These are phyloP conservation scores for Calonectria pseudoreteaudii DNA, from an alignment of 2,329 filamentous ascomycete species.

Conservation along the genomic window DNA sequence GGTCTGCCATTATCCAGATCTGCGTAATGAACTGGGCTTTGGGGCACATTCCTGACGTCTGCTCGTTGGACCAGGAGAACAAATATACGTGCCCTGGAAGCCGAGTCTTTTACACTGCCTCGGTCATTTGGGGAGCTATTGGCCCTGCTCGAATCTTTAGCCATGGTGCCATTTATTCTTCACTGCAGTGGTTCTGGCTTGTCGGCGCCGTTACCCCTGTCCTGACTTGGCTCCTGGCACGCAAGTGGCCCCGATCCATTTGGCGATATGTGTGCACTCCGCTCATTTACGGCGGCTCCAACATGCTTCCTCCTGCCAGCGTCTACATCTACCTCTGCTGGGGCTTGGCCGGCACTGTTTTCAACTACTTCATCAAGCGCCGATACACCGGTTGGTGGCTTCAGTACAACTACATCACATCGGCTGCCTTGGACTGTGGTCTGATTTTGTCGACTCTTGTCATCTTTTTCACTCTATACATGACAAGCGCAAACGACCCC, in stretches of 20 bases:
- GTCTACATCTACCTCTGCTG: conserved; percentile 79
- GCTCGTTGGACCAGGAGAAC: conserved; percentile 63
- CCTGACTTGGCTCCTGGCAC: conserved; percentile 71
- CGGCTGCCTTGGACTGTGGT: conserved; percentile 77
- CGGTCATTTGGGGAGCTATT: conserved; percentile 79
- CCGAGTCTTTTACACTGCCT: conserved; percentile 74
- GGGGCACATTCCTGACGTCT: conserved; percentile 72
- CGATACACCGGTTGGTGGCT: conserved; percentile 80
- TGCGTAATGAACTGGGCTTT: conserved; percentile 75
- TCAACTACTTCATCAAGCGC: conserved; percentile 76
- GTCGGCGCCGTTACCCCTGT: conserved; percentile 73
- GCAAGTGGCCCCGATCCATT: conserved; percentile 69
- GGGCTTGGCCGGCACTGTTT: conserved; percentile 74
- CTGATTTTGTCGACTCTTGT: conserved; percentile 74
- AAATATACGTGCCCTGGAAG: conserved; percentile 68
- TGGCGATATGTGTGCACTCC: conserved; percentile 77
- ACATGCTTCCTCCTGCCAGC: conserved; percentile 75
- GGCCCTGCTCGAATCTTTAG: conserved; percentile 78
- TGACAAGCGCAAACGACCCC: conserved; percentile 67
- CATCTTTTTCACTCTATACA: conserved; percentile 76
- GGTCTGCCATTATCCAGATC: conserved; percentile 72
- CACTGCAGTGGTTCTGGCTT: conserved; percentile 78
- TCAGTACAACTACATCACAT: conserved; percentile 82
- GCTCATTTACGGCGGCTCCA: conserved; percentile 74
- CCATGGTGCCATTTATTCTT: conserved; percentile 69